phyloP scores from a whole-genome alignment of 179 eudicot genomes.

The Sideroxylon spinosum region DNA sequence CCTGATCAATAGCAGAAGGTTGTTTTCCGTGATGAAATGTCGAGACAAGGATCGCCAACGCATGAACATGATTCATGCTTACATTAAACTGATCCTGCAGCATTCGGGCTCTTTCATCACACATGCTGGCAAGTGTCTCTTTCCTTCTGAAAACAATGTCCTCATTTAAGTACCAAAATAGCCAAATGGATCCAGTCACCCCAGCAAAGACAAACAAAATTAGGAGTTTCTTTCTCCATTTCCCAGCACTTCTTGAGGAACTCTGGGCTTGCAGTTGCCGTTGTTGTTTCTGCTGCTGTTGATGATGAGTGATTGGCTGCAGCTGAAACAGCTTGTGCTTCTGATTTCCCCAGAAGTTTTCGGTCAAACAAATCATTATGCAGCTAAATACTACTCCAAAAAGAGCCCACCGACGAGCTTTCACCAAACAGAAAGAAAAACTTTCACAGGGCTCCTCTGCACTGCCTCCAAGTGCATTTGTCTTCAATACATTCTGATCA shows the following conservation, averaged over 20 bases:
- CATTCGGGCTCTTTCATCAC: constrained; percentile 95
- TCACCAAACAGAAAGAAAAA: constrained; percentile 32
- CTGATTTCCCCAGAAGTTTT: constrained; percentile 25
- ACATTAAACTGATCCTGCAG: constrained; percentile 92
- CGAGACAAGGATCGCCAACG: constrained; percentile 77
- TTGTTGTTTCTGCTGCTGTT: constrained; percentile 35
- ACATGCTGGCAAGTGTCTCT: constrained; percentile 78
- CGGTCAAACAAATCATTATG: constrained; percentile 22
- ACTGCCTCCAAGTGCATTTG: constrained; percentile 11
- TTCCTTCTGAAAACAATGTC: constrained; percentile 43
- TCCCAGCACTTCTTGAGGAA: constrained; percentile 43
- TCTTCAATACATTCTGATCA: constrained; percentile 23
- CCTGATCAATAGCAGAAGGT: constrained; percentile 91
- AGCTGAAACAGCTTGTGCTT: constrained; percentile 29
- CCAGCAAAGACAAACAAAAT: constrained; percentile 36
- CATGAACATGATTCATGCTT: constrained; percentile 94
- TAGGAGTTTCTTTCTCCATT: constrained; percentile 54
- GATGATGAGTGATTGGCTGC: constrained; percentile 29
- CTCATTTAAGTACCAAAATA: constrained; percentile 39
- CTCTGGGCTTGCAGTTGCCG: constrained; percentile 36
- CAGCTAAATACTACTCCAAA: constrained; percentile 40
- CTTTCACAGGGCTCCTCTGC: constrained; percentile 26
- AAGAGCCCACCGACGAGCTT: constrained; percentile 46
- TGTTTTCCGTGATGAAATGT: constrained; percentile 77
- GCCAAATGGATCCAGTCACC: constrained; percentile 34